phyloP scores from a whole-genome alignment of 2,329 filamentous ascomycete species.

The Cladorrhinum sp. region DNA sequence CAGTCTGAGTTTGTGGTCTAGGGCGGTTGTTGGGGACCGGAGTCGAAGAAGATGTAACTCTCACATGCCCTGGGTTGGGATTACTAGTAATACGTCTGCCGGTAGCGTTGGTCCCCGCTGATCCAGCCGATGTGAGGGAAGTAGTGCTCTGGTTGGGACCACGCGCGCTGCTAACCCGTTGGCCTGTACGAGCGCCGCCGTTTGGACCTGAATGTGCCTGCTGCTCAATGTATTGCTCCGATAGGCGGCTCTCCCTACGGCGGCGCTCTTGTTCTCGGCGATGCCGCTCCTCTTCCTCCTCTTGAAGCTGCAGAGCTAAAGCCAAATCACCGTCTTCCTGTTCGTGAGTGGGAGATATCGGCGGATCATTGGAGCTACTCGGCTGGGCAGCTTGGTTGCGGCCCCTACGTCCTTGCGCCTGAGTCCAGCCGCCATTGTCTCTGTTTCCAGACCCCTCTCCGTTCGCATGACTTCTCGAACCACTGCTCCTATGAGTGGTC shows the following conservation, averaged over 20 bases:
- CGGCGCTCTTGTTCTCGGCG: constrained; percentile 59
- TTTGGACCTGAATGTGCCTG: constrained; percentile 42
- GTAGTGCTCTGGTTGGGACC: constrained; percentile 7
- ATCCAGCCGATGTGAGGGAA: constrained; percentile 5
- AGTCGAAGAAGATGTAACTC: not conserved
- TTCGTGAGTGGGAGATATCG: constrained; percentile 47
- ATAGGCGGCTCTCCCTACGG: constrained; percentile 63
- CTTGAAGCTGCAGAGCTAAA: constrained; percentile 85
- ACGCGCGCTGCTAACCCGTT: constrained; percentile 12
- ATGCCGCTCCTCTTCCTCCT: constrained; percentile 83
- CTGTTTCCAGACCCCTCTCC: not conserved
- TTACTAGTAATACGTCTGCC: not conserved
- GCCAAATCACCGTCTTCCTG: constrained; percentile 86
- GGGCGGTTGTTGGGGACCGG: constrained; percentile 7
- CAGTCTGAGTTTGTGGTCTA: constrained; percentile 31
- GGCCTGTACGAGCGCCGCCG: constrained; percentile 18
- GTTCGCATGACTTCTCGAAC: constrained; percentile 7
- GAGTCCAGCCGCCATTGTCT: constrained; percentile 48
- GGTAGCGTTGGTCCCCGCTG: constrained; percentile 1
- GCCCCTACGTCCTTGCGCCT: constrained; percentile 43
- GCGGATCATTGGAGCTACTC: constrained; percentile 25
- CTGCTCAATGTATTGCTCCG: constrained; percentile 67
- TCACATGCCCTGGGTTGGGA: not conserved
- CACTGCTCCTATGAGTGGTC: not conserved
- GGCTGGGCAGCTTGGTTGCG: constrained; percentile 24